A percentile compares a stretch with the other conserved stretches of the same genome.
Conservation (phyloP, 371 early-diverging fungal species). For the Entomophthora muscae region DNA sequence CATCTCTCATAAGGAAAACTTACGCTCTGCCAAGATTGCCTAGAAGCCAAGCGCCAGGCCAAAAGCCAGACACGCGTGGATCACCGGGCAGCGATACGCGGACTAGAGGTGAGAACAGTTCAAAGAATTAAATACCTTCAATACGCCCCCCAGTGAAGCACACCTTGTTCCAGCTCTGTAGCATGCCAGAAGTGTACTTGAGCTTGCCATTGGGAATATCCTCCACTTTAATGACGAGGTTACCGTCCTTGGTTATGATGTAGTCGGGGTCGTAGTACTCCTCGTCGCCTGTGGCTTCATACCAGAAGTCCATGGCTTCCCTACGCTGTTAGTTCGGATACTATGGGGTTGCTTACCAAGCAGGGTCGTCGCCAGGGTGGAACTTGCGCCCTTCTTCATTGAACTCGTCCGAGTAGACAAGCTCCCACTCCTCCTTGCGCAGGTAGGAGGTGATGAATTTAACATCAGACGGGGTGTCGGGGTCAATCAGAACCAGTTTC, state of each 20-base stretch:
- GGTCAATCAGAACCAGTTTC: conserved; percentile 10
- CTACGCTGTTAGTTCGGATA: too few relatives aligned
- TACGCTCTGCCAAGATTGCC: conserved; percentile 32
- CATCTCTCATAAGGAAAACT: neutral
- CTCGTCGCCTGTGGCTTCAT: conserved; percentile 24
- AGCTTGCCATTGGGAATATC: conserved; percentile 19
- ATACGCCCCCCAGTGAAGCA: conserved; percentile 37
- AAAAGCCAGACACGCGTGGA: conserved; percentile 23
- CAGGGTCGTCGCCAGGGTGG: conserved; percentile 24
- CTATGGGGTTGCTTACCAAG: conserved; percentile 17
- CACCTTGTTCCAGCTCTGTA: conserved; percentile 38
- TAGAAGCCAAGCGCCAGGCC: conserved; percentile 36
- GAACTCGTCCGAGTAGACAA: conserved; percentile 37
- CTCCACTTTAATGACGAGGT: conserved; percentile 21
- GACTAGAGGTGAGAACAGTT: conserved; percentile 9
- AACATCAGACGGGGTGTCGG: conserved; percentile 13
- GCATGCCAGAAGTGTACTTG: conserved; percentile 29
- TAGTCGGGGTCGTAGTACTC: conserved; percentile 28
- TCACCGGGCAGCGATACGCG: conserved; percentile 28
- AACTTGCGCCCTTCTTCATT: conserved; percentile 27
- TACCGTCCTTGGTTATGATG: conserved; percentile 22
- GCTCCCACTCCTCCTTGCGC: conserved; percentile 9
- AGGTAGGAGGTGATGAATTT: conserved; percentile 11
- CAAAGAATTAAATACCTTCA: conserved; percentile 18
- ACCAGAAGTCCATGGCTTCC: conserved; percentile 32